Conservation (phyloP, 2,329 filamentous ascomycete species). For the Orbilia blumenaviensis region DNA sequence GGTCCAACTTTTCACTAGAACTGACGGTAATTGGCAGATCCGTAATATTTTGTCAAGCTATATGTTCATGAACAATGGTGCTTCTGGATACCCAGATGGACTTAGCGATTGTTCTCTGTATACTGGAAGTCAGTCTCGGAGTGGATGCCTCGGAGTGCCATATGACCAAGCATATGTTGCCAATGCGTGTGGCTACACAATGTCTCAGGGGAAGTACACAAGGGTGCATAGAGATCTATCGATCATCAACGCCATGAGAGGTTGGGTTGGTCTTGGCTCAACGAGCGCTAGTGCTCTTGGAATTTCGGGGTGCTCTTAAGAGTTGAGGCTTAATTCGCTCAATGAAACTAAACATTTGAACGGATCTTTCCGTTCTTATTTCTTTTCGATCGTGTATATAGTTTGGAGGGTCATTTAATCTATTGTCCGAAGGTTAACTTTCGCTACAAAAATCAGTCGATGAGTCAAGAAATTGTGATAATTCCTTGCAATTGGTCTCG, state of each 20-base stretch:
- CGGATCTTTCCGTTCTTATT: too few species aligned
- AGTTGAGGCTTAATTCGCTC: neutral
- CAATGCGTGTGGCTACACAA: constrained; percentile 57
- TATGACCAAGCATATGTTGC: constrained; percentile 58
- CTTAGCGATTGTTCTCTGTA: constrained; percentile 57
- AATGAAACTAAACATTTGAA: neutral
- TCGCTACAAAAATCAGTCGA: too few species aligned
- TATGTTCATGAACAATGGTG: constrained; percentile 57
- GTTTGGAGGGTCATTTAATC: neutral
- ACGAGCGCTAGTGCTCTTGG: constrained; percentile 56
- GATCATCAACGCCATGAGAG: constrained; percentile 59
- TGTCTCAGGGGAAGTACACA: constrained; percentile 57
- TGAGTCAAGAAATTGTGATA: too few species aligned
- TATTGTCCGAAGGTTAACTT: neutral
- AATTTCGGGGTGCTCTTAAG: constrained; percentile 56
- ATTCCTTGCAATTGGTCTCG: too few species aligned
- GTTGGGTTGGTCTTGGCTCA: constrained; percentile 57
- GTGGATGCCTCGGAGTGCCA: constrained; percentile 56
- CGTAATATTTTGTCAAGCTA: constrained; percentile 58
- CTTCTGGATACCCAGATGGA: constrained; percentile 58
- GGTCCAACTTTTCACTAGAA: constrained; percentile 58
- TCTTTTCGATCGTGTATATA: neutral
- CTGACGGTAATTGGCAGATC: constrained; percentile 58
- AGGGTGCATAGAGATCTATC: constrained; percentile 58
- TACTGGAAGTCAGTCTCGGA: constrained; percentile 55